Base-by-base conservation (phyloP, 2,329 filamentous ascomycete genomes). In the Colletotrichum sp. region DNA sequence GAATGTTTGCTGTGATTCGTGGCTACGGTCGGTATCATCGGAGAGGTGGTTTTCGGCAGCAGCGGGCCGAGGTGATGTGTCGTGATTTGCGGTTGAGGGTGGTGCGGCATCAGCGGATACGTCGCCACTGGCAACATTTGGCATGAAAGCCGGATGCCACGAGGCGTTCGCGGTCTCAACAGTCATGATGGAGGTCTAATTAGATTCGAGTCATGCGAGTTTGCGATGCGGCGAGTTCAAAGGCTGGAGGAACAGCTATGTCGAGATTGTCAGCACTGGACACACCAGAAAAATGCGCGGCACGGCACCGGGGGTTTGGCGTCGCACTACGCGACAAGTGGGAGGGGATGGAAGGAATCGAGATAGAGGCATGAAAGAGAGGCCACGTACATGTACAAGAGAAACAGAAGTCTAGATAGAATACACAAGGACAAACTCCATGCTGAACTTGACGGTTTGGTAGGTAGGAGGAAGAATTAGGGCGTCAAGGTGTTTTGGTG, bases 101-200 rank as follows among this genome's bases (percentile, higher is more conserved):
- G 56, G 13, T 32, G n/a, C 55, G 65, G 70, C 26, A 4, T 69
- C 68, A 32, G 68, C 62, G 6, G 36, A 71, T 72, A 73, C 56
- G 75, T 77, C 68, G 71, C 79, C 79, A 70, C 64, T 48, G 71
- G 74, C 36, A 71, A 75, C 78, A 73, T 83, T 82, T 36, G 86
- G 85, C 81, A 86, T 84, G 74, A 84, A 78, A 65, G 85, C 84
- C 78, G 85, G 84, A 77, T 86, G 83, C 85, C 85, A 86, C 79
- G 84, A 82, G 69, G 84, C 79, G 75, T 80, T 81, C 67, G 81
- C 78, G 71, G 79, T 77, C 79, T 84, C 84, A 77, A 80, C 79
- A 78, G 83, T 83, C 85, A 87, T 87, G 73, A 74, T 81, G 72
- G 78, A 77, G 79, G 13, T 74, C 58, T 74, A 76, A 76, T 76